Evolutionary conservation across 2,329 filamentous ascomycete species (phyloP).

Genomic region (Cladophialophora bantiana): DNA sequence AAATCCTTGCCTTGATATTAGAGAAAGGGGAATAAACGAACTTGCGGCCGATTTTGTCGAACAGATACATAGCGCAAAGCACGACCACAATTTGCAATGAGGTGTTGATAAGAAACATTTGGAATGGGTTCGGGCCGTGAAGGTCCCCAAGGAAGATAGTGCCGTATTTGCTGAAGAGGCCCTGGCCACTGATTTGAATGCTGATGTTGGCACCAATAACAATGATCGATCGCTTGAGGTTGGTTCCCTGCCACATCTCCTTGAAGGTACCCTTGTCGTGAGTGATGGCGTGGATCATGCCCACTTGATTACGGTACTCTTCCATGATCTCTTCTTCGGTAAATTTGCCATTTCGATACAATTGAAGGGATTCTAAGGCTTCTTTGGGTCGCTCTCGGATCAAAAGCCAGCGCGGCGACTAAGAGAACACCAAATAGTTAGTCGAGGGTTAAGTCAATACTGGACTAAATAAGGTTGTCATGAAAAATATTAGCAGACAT

Average conservation of each 20-base stretch:
- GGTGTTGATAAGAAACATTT: slow-evolving; percentile 25
- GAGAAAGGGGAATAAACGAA: slow-evolving; percentile 29
- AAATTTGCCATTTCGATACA: slow-evolving; percentile 26
- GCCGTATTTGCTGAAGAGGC: slow-evolving; percentile 25
- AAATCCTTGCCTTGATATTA: too few relatives aligned
- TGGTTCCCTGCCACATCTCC: slow-evolving; percentile 28
- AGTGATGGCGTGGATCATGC: slow-evolving; percentile 19
- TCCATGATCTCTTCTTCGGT: slow-evolving; percentile 28
- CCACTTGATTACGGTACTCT: slow-evolving; percentile 22
- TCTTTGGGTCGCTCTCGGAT: slow-evolving; percentile 42
- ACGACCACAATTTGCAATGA: slow-evolving; percentile 20
- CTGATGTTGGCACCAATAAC: slow-evolving; percentile 28
- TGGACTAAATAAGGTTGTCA: background rate
- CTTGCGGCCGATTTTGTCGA: slow-evolving; percentile 31
- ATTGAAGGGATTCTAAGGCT: slow-evolving; percentile 39
- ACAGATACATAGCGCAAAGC: slow-evolving; percentile 22
- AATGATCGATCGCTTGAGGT: slow-evolving; percentile 26
- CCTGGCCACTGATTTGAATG: slow-evolving; percentile 28
- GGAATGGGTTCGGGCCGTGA: slow-evolving; percentile 19
- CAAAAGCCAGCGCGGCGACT: slow-evolving; percentile 45
- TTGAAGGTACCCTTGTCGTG: slow-evolving; percentile 30
- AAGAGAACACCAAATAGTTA: background rate
- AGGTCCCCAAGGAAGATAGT: slow-evolving; percentile 32
- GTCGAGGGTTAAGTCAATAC: background rate
- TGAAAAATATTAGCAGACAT: background rate